These are phyloP conservation scores for Lactarius akahatsu DNA, from an alignment of 768 basidiomycete species.

Conservation along the genomic window DNA sequence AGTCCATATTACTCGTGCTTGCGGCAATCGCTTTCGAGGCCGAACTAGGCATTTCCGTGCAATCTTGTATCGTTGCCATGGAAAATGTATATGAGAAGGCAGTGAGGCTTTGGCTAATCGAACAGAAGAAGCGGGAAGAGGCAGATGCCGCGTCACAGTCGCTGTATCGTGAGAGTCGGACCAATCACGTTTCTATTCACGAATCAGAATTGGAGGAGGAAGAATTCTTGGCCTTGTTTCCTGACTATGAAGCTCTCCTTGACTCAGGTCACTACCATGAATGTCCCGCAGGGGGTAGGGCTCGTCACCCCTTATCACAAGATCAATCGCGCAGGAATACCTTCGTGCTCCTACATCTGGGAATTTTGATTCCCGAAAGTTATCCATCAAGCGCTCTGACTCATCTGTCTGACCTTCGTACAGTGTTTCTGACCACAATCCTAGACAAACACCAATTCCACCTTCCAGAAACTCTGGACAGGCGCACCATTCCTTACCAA, in stretches of 20 bases:
- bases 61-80: slow-evolving; percentile 39
- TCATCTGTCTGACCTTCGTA: slow-evolving; percentile 24
- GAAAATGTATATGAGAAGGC: slow-evolving; percentile 64
- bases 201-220: slow-evolving; percentile 79
- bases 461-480: slow-evolving; percentile 45
- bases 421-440: slow-evolving; percentile 25
- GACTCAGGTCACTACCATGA: slow-evolving; percentile 27
- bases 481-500: slow-evolving; percentile 50
- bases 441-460: slow-evolving; percentile 13
- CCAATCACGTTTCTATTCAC: slow-evolving; percentile 51
- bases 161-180: slow-evolving; percentile 67
- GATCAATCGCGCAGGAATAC: slow-evolving; percentile 38
- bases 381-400: slow-evolving; percentile 37
- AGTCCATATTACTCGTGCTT: slow-evolving; percentile 48
- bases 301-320: slow-evolving; percentile 33
- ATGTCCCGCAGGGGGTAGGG: slow-evolving; percentile 2
- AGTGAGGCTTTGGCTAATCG: slow-evolving; percentile 79
- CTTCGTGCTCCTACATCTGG: slow-evolving; percentile 50
- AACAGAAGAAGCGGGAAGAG: slow-evolving; percentile 68
- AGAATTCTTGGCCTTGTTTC: slow-evolving; percentile 85
- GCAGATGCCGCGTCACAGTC: slow-evolving; percentile 63
- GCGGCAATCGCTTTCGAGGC: slow-evolving; percentile 47
- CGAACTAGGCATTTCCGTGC: slow-evolving; percentile 42
- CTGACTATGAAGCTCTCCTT: slow-evolving; percentile 64
- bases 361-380: slow-evolving; percentile 36